Base-by-base conservation (phyloP, 1,284 basidiomycete genomes). In the Pisolithus thermaeus region DNA sequence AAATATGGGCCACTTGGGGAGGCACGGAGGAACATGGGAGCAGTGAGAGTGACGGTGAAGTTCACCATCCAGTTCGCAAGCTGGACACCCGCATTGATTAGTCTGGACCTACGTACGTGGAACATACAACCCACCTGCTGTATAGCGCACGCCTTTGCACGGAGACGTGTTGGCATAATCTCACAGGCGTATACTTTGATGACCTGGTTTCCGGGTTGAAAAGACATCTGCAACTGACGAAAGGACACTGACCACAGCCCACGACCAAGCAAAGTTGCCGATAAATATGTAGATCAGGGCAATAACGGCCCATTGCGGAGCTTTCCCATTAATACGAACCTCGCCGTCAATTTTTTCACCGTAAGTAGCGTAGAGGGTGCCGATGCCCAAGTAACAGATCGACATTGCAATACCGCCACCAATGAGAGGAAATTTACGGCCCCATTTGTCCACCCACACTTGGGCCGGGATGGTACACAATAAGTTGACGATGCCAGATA, bases 401-500 rank as follows among this genome's bases (percentile, higher is more conserved):
- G 72, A 59, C 46, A 78, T 74, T 45, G 70, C 62, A 1, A 67
- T 55, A 7, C 78, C 77, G 4, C 79, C 77, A 20, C 65, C 59
- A 48, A 80, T 72, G 59, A 71, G 68, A 4, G 75, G 68, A 1
- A 72, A 63, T n/a, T 69, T 72, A 18, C 79, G 69, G 0, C 72
- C 72, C 70, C 75, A 77, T 52, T 65, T 70, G 51, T 79, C 76
- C 16, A 72, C 68, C 51, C 66, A 73, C 37, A 71, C 55, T 53
- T 74, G 75, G 16, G 71, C 66, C 5, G 66, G 60, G 46, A 75
- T 67, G 8, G 76, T 78, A 48, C 69, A 67, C 12, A 63, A 66
- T n/a, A 79, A 56, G 52, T 73, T 75, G 37, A 78, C 60, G 41
- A 80, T 65, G 37, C 77, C 79, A 3, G 76, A 76, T 8, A 80